Percentiles rank a stretch among this genome's conserved stretches.
Evolutionary conservation across 2,329 filamentous ascomycete species (phyloP).

Genomic region (Zarea fungicola): DNA sequence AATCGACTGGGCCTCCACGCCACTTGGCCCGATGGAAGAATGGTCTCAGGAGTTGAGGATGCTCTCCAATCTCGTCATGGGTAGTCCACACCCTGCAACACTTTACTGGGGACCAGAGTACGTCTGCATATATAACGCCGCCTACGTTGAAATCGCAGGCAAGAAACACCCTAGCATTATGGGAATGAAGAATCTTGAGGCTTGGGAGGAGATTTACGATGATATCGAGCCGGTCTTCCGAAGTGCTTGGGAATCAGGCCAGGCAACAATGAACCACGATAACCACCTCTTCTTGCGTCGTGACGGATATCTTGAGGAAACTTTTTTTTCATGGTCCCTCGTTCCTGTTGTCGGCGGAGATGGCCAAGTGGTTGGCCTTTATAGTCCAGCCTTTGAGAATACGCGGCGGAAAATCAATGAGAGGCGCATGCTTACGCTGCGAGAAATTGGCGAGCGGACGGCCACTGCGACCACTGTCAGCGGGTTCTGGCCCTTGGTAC

Average conservation of each 20-base stretch:
- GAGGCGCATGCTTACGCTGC: constrained; percentile 70
- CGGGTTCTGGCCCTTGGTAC: constrained; percentile 67
- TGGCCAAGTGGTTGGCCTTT: constrained; percentile 68
- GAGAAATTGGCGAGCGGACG: constrained; percentile 72
- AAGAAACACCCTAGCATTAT: constrained; percentile 72
- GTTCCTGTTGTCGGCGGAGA: constrained; percentile 71
- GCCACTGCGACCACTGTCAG: constrained; percentile 66
- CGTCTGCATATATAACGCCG: constrained; percentile 67
- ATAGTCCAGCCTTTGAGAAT: constrained; percentile 78
- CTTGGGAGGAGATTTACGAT: constrained; percentile 71
- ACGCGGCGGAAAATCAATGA: constrained; percentile 74
- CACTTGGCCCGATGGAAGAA: constrained; percentile 67
- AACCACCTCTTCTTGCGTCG: constrained; percentile 69
- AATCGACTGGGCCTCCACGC: constrained; percentile 67
- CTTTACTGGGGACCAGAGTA: constrained; percentile 75
- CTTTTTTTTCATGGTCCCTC: constrained; percentile 78
- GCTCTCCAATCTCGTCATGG: constrained; percentile 81
- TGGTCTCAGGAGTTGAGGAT: constrained; percentile 69
- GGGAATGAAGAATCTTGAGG: constrained; percentile 63
- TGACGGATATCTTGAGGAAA: constrained; percentile 67
- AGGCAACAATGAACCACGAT: constrained; percentile 81
- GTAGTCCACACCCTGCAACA: constrained; percentile 65
- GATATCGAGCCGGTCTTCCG: constrained; percentile 64
- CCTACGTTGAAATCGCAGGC: constrained; percentile 65
- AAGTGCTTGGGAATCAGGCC: constrained; percentile 62